Percentiles rank a stretch among this genome's conserved stretches.
Evolutionary conservation across 345 rosid species (phyloP).

Genomic region (Erysimum cheiranthoides): DNA sequence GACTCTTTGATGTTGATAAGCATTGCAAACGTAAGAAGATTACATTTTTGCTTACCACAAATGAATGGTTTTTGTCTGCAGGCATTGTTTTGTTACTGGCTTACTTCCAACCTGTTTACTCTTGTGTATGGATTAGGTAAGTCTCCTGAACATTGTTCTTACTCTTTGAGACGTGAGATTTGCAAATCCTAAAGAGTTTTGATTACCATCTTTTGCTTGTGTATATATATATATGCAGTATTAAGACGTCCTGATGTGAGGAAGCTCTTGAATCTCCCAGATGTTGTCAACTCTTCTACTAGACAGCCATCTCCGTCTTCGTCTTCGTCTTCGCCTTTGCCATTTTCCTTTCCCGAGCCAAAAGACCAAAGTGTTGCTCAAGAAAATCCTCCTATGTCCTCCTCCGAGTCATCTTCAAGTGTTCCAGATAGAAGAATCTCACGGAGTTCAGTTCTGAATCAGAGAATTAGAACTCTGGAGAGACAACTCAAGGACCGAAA

Average conservation of each 20-base stretch:
- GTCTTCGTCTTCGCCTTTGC: conserved; percentile 30
- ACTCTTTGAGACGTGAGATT: conserved; percentile 16
- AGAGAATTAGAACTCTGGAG: conserved; percentile 51
- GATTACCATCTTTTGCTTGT: conserved; percentile 26
- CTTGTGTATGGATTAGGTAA: conserved; percentile 53
- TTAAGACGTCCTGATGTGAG: conserved; percentile 51
- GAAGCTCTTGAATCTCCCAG: conserved; percentile 51
- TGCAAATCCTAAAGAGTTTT: conserved; percentile 10
- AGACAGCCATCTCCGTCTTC: conserved; percentile 32
- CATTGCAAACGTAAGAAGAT: conserved; percentile 1
- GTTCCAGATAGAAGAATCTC: conserved; percentile 48
- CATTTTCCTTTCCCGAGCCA: conserved; percentile 41
- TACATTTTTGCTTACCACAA: conserved; percentile 1
- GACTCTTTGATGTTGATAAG: conserved; percentile 8
- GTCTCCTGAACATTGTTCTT: conserved; percentile 24
- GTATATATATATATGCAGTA: conserved; percentile 40
- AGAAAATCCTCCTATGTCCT: conserved; percentile 22
- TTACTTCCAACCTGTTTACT: conserved; percentile 58
- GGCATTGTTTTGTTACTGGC: conserved; percentile 64
- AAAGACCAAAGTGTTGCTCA: conserved; percentile 34
- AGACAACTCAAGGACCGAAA: conserved; percentile 48
- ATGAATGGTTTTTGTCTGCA: conserved; percentile 21
- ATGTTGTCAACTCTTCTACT: conserved; percentile 32
- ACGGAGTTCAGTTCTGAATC: conserved; percentile 46
- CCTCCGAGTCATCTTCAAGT: conserved; percentile 40